Conservation (phyloP, 2,329 filamentous ascomycete species). For the Fusarium sp. region DNA sequence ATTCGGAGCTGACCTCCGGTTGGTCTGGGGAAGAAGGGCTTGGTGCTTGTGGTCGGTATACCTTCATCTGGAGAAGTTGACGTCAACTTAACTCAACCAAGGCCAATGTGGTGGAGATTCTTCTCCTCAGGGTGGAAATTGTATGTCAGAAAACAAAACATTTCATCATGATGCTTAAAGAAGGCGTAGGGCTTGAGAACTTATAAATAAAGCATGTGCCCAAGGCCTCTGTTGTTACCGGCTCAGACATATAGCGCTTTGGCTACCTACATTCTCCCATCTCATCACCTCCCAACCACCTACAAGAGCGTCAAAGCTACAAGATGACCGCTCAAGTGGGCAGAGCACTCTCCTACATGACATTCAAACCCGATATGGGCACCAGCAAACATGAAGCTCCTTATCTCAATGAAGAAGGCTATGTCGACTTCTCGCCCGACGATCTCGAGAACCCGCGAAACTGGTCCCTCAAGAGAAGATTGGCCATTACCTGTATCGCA, state of each 20-base stretch:
- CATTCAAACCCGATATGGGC: neutral
- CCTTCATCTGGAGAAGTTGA: conserved; percentile 19
- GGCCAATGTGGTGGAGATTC: neutral
- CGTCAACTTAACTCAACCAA: conserved; percentile 21
- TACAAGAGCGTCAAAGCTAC: neutral
- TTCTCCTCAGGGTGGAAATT: neutral
- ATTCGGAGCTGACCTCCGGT: conserved; percentile 24
- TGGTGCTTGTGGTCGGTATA: neutral
- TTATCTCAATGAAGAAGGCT: conserved; percentile 58
- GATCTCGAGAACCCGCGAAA: conserved; percentile 62
- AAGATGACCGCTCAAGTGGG: neutral
- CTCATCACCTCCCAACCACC: neutral
- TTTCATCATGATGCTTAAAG: conserved; percentile 3
- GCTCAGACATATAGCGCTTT: neutral
- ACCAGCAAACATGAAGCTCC: conserved; percentile 40
- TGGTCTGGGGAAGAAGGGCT: neutral
- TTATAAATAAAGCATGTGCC: conserved; percentile 6
- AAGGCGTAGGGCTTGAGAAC: neutral
- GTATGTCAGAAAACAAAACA: neutral
- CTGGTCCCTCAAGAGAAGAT: conserved; percentile 53
- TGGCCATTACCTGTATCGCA: conserved; percentile 51
- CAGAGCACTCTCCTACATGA: neutral
- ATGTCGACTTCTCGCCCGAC: conserved; percentile 58
- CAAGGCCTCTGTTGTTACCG: neutral
- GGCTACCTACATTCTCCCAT: neutral